phyloP scores from a whole-genome alignment of 1,139 yeast genomes.

The Suhomyces bokatorum region DNA sequence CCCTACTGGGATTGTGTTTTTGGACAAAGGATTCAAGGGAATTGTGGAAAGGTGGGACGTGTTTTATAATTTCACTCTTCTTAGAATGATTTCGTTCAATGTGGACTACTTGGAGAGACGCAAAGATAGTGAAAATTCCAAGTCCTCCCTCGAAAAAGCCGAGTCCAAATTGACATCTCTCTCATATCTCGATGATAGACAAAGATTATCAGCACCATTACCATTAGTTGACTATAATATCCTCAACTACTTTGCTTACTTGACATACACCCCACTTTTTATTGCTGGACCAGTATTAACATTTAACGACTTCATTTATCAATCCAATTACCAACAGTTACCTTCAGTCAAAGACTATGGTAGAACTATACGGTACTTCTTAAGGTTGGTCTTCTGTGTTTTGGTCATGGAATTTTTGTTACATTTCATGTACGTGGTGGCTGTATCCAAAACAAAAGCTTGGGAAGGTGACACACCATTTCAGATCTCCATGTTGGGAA shows the following conservation, averaged over 20 bases:
- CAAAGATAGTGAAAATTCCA: constrained; percentile 3
- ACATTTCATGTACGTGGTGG: constrained; percentile 90
- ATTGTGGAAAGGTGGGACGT: constrained; percentile 93
- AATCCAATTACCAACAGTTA: constrained; percentile 48
- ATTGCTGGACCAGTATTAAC: constrained; percentile 95
- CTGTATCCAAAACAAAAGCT: constrained; percentile 83
- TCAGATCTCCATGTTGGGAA: constrained; percentile 91
- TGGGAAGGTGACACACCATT: constrained; percentile 91
- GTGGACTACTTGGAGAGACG: constrained; percentile 66
- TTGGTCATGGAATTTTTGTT: constrained; percentile 84
- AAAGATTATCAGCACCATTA: constrained; percentile 66
- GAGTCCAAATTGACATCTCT: constrained; percentile 12
- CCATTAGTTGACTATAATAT: constrained; percentile 59
- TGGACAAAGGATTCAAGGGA: constrained; percentile 67
- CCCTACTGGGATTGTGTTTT: constrained; percentile 49
- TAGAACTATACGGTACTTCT: constrained; percentile 61
- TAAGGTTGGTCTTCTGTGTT: constrained; percentile 70
- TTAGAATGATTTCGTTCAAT: constrained; percentile 81
- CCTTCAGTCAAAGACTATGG: constrained; percentile 51
- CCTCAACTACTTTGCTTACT: constrained; percentile 69
- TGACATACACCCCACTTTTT: constrained; percentile 83
- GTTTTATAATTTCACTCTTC: constrained; percentile 82
- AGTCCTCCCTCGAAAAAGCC: constrained; percentile 6
- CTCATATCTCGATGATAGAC: constrained; percentile 54
- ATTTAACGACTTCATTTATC: constrained; percentile 87